Evolutionary conservation across 345 rosid species (phyloP), one percentile per base, ranked within the genome.

Genomic region (Aquilaria malaccensis): DNA sequence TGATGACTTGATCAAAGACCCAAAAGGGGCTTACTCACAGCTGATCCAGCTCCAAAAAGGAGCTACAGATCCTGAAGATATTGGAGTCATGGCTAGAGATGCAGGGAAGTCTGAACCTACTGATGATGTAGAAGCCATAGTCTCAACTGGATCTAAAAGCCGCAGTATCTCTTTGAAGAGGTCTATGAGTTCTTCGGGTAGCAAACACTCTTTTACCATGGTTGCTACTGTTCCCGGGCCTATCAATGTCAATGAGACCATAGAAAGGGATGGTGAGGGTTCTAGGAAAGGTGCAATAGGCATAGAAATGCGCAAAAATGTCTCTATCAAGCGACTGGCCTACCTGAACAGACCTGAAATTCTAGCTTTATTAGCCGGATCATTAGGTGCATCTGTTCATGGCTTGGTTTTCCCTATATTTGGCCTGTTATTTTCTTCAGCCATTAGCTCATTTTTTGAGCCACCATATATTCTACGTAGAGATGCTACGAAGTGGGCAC

Each of bases 21-120:
- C 88, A 0, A 81, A 79, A 0, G 98, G 98, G 43, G 85, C 84
- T 10, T 88, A 88, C 72, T 77, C 90, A 9, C 96, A 86, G 74
- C 80, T 91, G 9, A 63, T 91, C 62, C 85, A 81, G 22, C 22
- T 22, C 22, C 22, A 22, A 22, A 22, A 22, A 70, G 92, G 90
- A 53, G 67, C 78, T 51, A 75, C 65, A 6, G 80, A 70, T 37
- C 55, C 64, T 9, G 85, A 70, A 71, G 74, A 50, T 9, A 52
- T 64, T 14, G 45, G 52, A 0, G 32, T 30, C 41, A 50, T 13
- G 30, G 71, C 64, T 33, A 60, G 14, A 45, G 67, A 63, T 58
- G 57, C 51, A 12, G 32, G 43, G 15, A 77, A 70, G 60, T 55
- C 50, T 15, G 70, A 32, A 5, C 54, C 50, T 53, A 13, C 46